Evolutionary conservation across 2,329 filamentous ascomycete species (phyloP).

Genomic region (Ambrosiella xylebori): DNA sequence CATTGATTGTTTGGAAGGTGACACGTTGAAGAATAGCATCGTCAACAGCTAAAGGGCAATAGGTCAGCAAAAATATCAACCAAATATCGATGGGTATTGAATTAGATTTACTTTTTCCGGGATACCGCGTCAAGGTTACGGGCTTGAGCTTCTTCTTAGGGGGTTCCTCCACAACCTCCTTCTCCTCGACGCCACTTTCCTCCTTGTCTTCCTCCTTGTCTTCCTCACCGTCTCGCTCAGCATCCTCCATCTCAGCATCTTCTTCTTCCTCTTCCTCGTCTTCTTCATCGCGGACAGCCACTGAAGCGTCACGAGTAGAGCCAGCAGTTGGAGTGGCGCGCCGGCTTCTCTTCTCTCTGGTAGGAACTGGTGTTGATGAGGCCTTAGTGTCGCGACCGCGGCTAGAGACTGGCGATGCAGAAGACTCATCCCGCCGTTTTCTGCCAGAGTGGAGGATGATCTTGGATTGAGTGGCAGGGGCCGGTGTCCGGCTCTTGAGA

Average conservation of each 20-base stretch:
- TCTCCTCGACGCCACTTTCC: not conserved
- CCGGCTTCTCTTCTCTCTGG: conserved; percentile 8
- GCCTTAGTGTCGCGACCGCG: not conserved
- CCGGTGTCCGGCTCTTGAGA: conserved; percentile 10
- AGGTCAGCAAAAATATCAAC: not conserved
- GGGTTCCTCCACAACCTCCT: conserved; percentile 1
- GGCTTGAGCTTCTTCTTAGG: conserved; percentile 8
- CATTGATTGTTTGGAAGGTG: conserved; percentile 44
- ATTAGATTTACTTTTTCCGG: conserved; percentile 8
- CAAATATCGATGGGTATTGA: not conserved
- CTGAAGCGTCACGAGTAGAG: not conserved
- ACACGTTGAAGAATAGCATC: conserved; percentile 11
- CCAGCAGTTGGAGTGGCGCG: conserved; percentile 5
- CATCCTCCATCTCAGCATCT: not conserved
- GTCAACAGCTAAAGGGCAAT: not conserved
- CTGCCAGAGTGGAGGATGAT: conserved; percentile 53
- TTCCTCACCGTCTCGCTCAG: not conserved
- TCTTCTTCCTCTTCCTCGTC: conserved; percentile 1
- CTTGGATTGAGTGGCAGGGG: conserved; percentile 21
- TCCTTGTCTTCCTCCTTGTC: not conserved
- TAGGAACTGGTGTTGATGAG: not conserved
- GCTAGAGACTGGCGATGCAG: conserved; percentile 1
- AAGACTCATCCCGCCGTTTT: conserved; percentile 4
- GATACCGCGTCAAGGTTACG: conserved; percentile 8
- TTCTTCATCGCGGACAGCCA: not conserved